These are phyloP conservation scores for Chenopodium quinoa DNA, from an alignment of 148 eudicot species.

Conservation along the genomic window DNA sequence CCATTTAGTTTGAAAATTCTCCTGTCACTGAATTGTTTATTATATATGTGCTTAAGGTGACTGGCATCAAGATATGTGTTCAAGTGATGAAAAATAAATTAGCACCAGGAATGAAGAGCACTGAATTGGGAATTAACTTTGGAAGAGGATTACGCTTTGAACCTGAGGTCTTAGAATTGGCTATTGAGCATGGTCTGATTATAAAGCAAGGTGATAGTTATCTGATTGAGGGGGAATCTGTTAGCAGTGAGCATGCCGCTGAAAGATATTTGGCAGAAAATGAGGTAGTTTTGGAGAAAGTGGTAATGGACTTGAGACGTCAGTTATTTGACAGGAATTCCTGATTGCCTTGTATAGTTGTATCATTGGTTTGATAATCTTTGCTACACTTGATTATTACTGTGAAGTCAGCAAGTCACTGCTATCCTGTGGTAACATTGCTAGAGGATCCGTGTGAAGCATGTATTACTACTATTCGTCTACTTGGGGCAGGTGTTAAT, in stretches of 20 bases:
- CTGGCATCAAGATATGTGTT: slow-evolving; percentile 71
- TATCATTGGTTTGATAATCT: background rate
- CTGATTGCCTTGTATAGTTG: background rate
- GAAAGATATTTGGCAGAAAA: slow-evolving; percentile 59
- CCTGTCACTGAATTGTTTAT: slow-evolving; percentile 8
- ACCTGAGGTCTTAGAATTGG: slow-evolving; percentile 81
- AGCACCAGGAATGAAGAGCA: slow-evolving; percentile 70
- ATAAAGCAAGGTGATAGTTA: slow-evolving; percentile 52
- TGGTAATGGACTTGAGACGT: slow-evolving; percentile 56
- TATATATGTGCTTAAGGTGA: slow-evolving; percentile 37
- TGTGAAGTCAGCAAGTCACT: background rate
- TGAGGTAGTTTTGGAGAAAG: slow-evolving; percentile 39
- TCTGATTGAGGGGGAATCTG: slow-evolving; percentile 50
- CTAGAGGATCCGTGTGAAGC: background rate
- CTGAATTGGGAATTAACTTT: slow-evolving; percentile 61
- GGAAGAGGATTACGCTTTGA: slow-evolving; percentile 76
- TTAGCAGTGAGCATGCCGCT: slow-evolving; percentile 47
- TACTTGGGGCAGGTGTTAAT: background rate
- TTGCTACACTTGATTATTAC: background rate
- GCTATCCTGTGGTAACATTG: background rate
- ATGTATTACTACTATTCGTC: background rate
- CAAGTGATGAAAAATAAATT: slow-evolving; percentile 90
- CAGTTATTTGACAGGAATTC: slow-evolving; percentile 45
- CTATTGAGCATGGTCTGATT: slow-evolving; percentile 69
- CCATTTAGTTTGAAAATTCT: background rate